Percentiles rank a stretch among this genome's conserved stretches.
Evolutionary conservation across 305 asterid species (phyloP).

Genomic region (Striga hermonthica): DNA sequence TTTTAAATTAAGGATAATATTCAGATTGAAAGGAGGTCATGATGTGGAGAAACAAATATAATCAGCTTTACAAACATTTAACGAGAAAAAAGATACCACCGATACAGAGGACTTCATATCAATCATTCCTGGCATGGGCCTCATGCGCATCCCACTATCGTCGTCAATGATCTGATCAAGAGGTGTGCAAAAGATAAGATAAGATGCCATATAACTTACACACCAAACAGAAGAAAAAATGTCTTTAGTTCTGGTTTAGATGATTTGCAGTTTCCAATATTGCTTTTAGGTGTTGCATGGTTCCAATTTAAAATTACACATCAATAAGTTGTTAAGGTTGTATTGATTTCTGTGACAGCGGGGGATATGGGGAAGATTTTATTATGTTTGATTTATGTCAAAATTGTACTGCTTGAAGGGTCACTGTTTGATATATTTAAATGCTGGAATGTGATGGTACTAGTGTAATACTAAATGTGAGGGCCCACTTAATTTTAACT

Average conservation of each 20-base stretch:
- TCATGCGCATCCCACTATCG: slow-evolving; percentile 69
- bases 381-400: neutral
- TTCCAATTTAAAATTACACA: too few relatives aligned
- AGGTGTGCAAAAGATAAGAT: slow-evolving; percentile 16
- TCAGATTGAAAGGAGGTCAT: neutral
- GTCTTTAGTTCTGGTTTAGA: neutral
- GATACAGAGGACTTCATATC: slow-evolving; percentile 49
- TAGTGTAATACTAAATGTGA: too few relatives aligned
- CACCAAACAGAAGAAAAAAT: neutral
- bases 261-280: neutral
- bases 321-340: too few relatives aligned
- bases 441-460: neutral
- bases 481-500: too few relatives aligned
- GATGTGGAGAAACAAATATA: slow-evolving; percentile 5
- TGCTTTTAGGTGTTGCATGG: too few relatives aligned
- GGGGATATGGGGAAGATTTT: too few relatives aligned
- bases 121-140: slow-evolving; percentile 71
- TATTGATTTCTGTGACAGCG: too few relatives aligned
- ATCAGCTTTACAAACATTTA: neutral
- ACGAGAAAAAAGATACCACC: slow-evolving; percentile 33
- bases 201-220: slow-evolving; percentile 1
- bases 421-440: neutral
- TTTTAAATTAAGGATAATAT: slow-evolving; percentile 1
- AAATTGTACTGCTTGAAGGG: neutral
- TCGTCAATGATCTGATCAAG: slow-evolving; percentile 60